A percentile compares a stretch with the other conserved stretches of the same genome.
phyloP scores from a whole-genome alignment of 148 eudicot genomes.

The Persicaria tinctoria region DNA sequence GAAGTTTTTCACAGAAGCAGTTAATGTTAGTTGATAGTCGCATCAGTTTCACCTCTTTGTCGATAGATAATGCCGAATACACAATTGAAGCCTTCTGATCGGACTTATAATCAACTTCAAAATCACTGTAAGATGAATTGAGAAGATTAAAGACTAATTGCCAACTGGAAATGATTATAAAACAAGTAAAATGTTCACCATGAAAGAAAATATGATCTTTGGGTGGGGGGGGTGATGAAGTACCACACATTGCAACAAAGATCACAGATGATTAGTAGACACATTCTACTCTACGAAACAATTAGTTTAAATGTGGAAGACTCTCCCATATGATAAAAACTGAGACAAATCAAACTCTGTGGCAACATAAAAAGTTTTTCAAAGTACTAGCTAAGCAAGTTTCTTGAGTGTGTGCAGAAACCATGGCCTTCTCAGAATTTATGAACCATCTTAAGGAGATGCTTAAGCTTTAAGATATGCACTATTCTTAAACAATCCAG shows the following conservation, averaged over 20 bases:
- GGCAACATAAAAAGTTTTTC: not conserved
- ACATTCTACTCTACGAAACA: not conserved
- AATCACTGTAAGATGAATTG: constrained; percentile 44
- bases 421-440: not conserved
- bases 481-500: not conserved
- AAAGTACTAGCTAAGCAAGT: not conserved
- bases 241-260: not conserved
- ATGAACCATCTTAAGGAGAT: not conserved
- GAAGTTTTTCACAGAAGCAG: not conserved
- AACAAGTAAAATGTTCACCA: too few relatives aligned
- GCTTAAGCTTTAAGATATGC: not conserved
- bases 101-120: constrained; percentile 70
- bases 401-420: not conserved
- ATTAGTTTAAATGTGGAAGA: not conserved
- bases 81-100: constrained; percentile 61
- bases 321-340: too few relatives aligned
- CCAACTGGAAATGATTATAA: too few relatives aligned
- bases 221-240: not conserved
- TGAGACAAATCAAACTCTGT: not conserved
- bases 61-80: constrained; percentile 69
- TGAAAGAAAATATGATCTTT: not conserved
- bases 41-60: constrained; percentile 54
- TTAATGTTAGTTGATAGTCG: not conserved
- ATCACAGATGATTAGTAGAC: not conserved
- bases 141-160: too few relatives aligned